phyloP scores from a whole-genome alignment of 176 grass and related monocot genomes.

The Eragrostis nindensis region DNA sequence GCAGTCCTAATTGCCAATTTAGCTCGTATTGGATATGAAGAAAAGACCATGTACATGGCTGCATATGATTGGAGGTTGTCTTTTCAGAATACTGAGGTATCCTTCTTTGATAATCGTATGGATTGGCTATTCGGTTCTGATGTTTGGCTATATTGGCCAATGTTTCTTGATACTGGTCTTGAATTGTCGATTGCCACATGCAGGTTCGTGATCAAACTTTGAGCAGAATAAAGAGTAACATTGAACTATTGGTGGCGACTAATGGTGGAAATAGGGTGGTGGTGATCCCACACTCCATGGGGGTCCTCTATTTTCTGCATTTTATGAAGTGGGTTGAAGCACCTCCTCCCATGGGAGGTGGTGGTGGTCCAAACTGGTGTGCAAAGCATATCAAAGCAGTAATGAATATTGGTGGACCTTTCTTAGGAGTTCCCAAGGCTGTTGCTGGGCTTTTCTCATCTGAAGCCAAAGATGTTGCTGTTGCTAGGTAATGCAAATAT shows the following conservation, averaged over 20 bases:
- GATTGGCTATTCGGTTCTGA: constrained; percentile 10
- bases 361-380: constrained; percentile 91
- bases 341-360: constrained; percentile 89
- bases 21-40: constrained; percentile 96
- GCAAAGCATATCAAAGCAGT: constrained; percentile 95
- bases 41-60: constrained; percentile 99
- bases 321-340: constrained; percentile 99
- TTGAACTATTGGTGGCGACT: constrained; percentile 89
- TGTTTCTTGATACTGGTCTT: constrained; percentile 22
- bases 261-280: constrained; percentile 97
- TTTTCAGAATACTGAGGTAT: constrained; percentile 97
- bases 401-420: constrained; percentile 93
- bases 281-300: constrained; percentile 98
- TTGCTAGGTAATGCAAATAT: constrained; percentile 71
- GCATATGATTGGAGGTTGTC: constrained; percentile 99
- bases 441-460: constrained; percentile 92
- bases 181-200: constrained; percentile 15
- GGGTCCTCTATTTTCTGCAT: constrained; percentile 96
- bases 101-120: background rate
- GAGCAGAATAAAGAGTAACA: constrained; percentile 97
- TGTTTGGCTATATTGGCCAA: constrained; percentile 15
- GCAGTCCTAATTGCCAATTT: constrained; percentile 98
- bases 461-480: constrained; percentile 98
- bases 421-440: constrained; percentile 94
- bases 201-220: constrained; percentile 93